phyloP scores from a whole-genome alignment of 805 yeast species.

The Candida succiphila region DNA sequence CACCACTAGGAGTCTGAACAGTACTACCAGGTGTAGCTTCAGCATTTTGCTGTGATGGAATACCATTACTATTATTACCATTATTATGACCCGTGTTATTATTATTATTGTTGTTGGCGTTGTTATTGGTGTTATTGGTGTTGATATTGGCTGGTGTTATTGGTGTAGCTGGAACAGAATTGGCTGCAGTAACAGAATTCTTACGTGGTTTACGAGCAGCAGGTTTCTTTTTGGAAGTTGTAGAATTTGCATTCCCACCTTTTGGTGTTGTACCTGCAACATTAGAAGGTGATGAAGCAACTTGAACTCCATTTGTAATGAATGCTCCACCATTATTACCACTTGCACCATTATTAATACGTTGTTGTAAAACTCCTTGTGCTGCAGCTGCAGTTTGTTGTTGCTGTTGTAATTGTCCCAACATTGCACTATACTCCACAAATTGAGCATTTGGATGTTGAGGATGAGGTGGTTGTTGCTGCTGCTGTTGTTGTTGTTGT shows the following conservation, averaged over 20 bases:
- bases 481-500: background rate
- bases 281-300: slow-evolving; percentile 3
- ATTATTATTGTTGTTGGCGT: too few relatives aligned
- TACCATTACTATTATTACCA: too few relatives aligned
- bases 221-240: slow-evolving; percentile 10
- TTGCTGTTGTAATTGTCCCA: slow-evolving; percentile 14
- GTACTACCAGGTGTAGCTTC: slow-evolving; percentile 4
- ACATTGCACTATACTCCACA: slow-evolving; percentile 12
- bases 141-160: slow-evolving; percentile 18
- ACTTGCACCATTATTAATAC: background rate
- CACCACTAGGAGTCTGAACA: slow-evolving; percentile 1
- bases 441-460: slow-evolving; percentile 9
- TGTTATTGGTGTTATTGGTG: slow-evolving; percentile 17
- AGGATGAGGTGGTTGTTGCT: too few relatives aligned
- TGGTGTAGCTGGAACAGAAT: slow-evolving; percentile 24
- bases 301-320: slow-evolving; percentile 9
- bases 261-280: too few relatives aligned
- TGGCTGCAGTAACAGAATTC: slow-evolving; percentile 6
- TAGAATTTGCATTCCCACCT: slow-evolving; percentile 1
- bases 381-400: slow-evolving; percentile 2
- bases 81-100: slow-evolving; percentile 14
- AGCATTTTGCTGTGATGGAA: too few relatives aligned
- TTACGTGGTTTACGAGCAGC: slow-evolving; percentile 15
- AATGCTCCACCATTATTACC: slow-evolving; percentile 4
- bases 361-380: slow-evolving; percentile 3